phyloP scores from a whole-genome alignment of 306 rosid species.

The Hippophae gyantsensis region DNA sequence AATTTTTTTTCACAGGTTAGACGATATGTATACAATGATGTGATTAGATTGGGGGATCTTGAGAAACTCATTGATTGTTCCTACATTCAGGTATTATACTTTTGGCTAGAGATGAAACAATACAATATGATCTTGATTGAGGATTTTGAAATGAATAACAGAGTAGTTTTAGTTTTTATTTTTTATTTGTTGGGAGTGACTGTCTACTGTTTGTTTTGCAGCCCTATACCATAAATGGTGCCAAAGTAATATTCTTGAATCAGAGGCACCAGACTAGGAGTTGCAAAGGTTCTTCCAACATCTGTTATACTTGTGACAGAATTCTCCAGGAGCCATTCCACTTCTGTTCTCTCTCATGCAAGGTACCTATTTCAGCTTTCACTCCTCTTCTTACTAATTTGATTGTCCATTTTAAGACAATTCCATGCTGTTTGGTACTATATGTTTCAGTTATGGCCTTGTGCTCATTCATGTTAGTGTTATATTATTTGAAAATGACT shows the following conservation, averaged over 20 bases:
- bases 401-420: no score
- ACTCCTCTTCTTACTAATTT: no score
- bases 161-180: no score
- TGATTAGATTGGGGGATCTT: slow-evolving; percentile 76
- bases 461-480: no score
- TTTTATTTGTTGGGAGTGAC: no score
- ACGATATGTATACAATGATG: slow-evolving; percentile 91
- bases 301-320: slow-evolving; percentile 81
- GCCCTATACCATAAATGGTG: slow-evolving; percentile 93
- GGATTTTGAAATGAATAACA: no score
- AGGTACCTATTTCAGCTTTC: slow-evolving; percentile 28
- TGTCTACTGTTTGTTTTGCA: slow-evolving; percentile 17
- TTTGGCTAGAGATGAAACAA: no score
- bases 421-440: no score
- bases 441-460: no score
- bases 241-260: slow-evolving; percentile 88
- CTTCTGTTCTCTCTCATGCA: slow-evolving; percentile 94
- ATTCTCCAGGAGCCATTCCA: slow-evolving; percentile 91
- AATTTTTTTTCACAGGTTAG: slow-evolving; percentile 45
- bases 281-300: slow-evolving; percentile 63
- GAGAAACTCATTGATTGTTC: slow-evolving; percentile 88
- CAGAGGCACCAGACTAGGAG: slow-evolving; percentile 83
- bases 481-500: background rate
- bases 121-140: no score
- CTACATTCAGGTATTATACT: slow-evolving; percentile 54